These are phyloP conservation scores for Phanerochaete sordida DNA, from an alignment of 768 basidiomycete genomes.

Conservation along the genomic window DNA sequence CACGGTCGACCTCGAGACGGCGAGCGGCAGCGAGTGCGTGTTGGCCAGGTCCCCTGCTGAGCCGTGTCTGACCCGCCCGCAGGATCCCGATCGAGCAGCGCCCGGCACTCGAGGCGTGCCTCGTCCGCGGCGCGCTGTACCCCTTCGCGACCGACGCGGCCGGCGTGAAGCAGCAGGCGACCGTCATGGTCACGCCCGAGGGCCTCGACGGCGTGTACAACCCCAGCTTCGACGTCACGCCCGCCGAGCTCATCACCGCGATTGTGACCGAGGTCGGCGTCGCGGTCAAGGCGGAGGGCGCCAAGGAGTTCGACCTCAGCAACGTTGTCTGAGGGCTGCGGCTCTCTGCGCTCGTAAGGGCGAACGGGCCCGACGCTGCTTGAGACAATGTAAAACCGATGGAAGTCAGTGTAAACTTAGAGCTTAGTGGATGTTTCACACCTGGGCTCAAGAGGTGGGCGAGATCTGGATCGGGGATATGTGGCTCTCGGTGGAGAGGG, in stretches of 20 bases:
- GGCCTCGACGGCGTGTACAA: conserved; percentile 63
- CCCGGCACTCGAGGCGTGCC: conserved; percentile 81
- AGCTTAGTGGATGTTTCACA: no score
- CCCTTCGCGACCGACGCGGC: conserved; percentile 37
- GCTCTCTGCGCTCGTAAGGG: no score
- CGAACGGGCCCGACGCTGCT: no score
- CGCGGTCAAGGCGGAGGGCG: conserved; percentile 63
- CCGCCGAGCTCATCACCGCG: conserved; percentile 88
- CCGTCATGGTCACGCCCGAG: conserved; percentile 82
- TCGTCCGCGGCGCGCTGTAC: conserved; percentile 79
- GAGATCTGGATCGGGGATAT: no score
- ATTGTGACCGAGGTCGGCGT: conserved; percentile 96
- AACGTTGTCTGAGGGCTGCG: conserved; percentile 39
- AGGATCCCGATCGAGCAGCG: conserved; percentile 94
- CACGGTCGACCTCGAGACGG: conserved; percentile 82
- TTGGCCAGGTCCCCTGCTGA: background rate
- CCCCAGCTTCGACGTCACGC: conserved; percentile 96
- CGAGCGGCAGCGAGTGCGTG: conserved; percentile 57
- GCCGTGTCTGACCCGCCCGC: conserved; percentile 8
- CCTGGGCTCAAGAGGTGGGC: no score
- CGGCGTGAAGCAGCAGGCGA: conserved; percentile 58
- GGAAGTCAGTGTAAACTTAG: no score
- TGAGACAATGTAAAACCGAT: no score
- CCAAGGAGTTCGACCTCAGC: conserved; percentile 59
- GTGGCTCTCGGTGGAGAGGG: no score